phyloP scores from a whole-genome alignment of 441 rosid genomes.

The Erysimum cheiri region DNA sequence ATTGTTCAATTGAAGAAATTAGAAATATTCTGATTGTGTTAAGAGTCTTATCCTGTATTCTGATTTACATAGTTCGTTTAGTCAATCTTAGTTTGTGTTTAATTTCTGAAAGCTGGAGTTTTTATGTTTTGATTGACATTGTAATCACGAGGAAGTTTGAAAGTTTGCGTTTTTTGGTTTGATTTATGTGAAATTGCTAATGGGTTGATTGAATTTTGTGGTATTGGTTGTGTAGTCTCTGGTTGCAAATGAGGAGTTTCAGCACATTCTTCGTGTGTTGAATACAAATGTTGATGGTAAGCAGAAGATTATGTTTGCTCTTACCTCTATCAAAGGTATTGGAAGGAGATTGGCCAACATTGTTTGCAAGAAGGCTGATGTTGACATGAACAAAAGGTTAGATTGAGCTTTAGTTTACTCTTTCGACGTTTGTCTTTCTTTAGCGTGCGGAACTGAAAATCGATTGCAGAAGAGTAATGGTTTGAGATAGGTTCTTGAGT shows the following conservation, averaged over 20 bases:
- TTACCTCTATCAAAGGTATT: slow-evolving; percentile 89
- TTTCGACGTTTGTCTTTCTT: not conserved
- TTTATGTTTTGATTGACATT: not conserved
- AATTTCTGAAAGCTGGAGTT: not conserved
- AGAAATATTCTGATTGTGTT: too few relatives aligned
- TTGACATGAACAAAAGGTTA: slow-evolving; percentile 89
- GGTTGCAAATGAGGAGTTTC: slow-evolving; percentile 83
- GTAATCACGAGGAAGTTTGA: not conserved
- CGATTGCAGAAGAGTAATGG: not conserved
- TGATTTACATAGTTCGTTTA: not conserved
- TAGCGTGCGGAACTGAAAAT: not conserved
- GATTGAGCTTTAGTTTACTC: not conserved
- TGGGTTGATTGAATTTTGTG: not conserved
- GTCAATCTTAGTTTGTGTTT: not conserved
- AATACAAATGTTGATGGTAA: slow-evolving; percentile 93
- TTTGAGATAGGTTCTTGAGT: not conserved
- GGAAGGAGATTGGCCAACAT: slow-evolving; percentile 92
- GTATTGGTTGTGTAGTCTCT: slow-evolving; percentile 54
- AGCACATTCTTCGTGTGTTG: slow-evolving; percentile 90
- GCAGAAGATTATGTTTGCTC: slow-evolving; percentile 90
- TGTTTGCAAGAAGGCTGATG: slow-evolving; percentile 93
- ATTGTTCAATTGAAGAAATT: not conserved
- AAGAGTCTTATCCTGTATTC: too few relatives aligned
- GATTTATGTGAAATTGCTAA: not conserved
- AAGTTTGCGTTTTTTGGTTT: not conserved